Evolutionary conservation across 441 rosid genomes (phyloP), one percentile per base, ranked within the genome.

Genomic region (Metrosideros polymorpha): DNA sequence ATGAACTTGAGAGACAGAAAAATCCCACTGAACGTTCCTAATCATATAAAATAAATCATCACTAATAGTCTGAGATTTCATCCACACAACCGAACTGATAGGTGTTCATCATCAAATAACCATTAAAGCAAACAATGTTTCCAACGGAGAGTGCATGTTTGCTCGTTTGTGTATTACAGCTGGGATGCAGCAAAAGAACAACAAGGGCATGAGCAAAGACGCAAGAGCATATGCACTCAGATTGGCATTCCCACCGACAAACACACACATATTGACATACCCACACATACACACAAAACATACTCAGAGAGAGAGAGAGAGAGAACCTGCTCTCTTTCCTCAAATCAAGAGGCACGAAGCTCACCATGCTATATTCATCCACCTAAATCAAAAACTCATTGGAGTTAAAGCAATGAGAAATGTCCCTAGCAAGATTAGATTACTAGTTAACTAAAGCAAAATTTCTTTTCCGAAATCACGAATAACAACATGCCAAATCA

Each of bases 361-460:
- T 95, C 90, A 95, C 99, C 97, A 94, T 95, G 92, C 93, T 91
- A 89, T 90, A 96, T 53, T 95, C 94, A 87, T 95, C 96, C 86
- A 96, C 95, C 99, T 95, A 89, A 63, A 71, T 89, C 43, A 84
- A 83, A 42, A 42, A 30, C 32, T 30, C 15, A 32, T 54, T 22
- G 18, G 59, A 83, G 57, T 47, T 83, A 47, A 57, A 19, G 8
- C 49, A 71, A 22, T 39, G 47, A 71, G 49, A 22, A 22, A 71
- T 71, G 49, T 39, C 49, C 52, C 49, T 24, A 22, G 49, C 79
- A 71, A 39, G 49, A 39, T 39, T 71, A 71, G 17, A 71, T 39
- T 6, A 71, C 17, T 22, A 71, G 47, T 61, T 30, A 61, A 61
- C 75, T 2, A 7, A 61, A 7, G 22, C 75, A 61, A 61, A 61